A percentile compares a stretch with the other conserved stretches of the same genome.
These are phyloP conservation scores for Botrytis paeoniae DNA, from an alignment of 2,329 filamentous ascomycete species.

Conservation along the genomic window DNA sequence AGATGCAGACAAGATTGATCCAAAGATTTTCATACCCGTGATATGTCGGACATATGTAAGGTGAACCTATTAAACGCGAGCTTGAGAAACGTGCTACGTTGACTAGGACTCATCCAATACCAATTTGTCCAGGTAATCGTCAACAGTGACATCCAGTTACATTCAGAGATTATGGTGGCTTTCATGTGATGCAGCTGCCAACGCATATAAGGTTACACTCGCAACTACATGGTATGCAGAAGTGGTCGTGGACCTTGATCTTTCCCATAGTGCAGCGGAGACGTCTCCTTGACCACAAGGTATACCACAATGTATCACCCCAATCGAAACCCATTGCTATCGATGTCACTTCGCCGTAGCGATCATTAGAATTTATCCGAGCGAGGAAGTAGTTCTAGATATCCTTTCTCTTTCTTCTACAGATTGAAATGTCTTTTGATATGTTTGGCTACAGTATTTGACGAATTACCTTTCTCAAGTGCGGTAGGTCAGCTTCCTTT, in stretches of 20 bases:
- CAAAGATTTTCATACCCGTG: too few species aligned
- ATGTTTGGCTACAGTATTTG: not conserved
- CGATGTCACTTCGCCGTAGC: not conserved
- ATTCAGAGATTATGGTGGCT: not conserved
- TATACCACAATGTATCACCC: too few species aligned
- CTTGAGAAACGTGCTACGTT: not conserved
- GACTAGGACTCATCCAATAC: not conserved
- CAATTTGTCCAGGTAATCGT: not conserved
- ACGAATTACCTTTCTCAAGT: not conserved
- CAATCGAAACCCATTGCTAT: not conserved
- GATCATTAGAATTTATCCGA: not conserved
- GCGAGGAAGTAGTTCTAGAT: not conserved
- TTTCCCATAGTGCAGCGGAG: not conserved
- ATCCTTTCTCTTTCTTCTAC: not conserved
- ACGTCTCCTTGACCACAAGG: not conserved
- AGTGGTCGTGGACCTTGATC: not conserved
- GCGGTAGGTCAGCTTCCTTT: not conserved
- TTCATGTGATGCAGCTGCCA: not conserved
- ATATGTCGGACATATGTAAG: not conserved
- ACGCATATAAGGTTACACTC: not conserved
- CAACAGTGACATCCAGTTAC: not conserved
- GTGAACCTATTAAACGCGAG: not conserved
- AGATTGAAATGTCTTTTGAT: not conserved
- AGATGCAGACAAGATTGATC: not conserved
- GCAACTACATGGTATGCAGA: not conserved